Conservation (phyloP, 1,139 yeast genomes). For the Pichia sp. region DNA sequence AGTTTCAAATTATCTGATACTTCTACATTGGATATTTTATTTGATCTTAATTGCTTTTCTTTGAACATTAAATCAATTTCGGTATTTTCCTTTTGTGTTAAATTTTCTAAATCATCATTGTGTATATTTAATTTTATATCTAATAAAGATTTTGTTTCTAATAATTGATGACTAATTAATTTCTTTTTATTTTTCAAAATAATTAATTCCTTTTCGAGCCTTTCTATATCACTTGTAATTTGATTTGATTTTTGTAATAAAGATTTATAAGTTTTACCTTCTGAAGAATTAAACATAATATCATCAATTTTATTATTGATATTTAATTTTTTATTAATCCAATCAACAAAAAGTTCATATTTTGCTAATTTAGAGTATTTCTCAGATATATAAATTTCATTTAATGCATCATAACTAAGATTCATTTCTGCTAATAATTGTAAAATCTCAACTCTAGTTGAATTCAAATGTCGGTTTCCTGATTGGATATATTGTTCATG, state of each 20-base stretch:
- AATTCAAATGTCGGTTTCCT: slow-evolving; percentile 35
- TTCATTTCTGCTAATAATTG: slow-evolving; percentile 34
- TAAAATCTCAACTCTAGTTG: slow-evolving; percentile 29
- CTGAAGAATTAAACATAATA: slow-evolving; percentile 36
- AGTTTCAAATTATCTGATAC: slow-evolving; percentile 27
- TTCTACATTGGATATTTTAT: slow-evolving; percentile 4
- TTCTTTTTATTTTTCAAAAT: slow-evolving; percentile 36
- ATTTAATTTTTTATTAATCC: slow-evolving; percentile 40
- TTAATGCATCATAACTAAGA: slow-evolving; percentile 41
- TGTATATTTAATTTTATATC: slow-evolving; percentile 26
- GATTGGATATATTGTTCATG: slow-evolving; percentile 29
- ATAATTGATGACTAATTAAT: slow-evolving; percentile 39
- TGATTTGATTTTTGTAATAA: slow-evolving; percentile 34
- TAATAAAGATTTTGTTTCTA: slow-evolving; percentile 37
- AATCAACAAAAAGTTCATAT: slow-evolving; percentile 35
- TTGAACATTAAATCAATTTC: slow-evolving; percentile 18
- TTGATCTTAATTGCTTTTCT: slow-evolving; percentile 12
- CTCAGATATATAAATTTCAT: slow-evolving; percentile 45
- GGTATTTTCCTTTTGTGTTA: slow-evolving; percentile 16
- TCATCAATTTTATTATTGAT: slow-evolving; percentile 36
- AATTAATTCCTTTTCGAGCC: slow-evolving; percentile 36
- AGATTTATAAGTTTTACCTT: slow-evolving; percentile 41
- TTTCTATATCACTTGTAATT: slow-evolving; percentile 39
- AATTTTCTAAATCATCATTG: slow-evolving; percentile 18
- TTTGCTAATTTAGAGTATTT: slow-evolving; percentile 31